Base-by-base conservation (phyloP, 768 basidiomycete species). In the Leccinum variicolor region DNA sequence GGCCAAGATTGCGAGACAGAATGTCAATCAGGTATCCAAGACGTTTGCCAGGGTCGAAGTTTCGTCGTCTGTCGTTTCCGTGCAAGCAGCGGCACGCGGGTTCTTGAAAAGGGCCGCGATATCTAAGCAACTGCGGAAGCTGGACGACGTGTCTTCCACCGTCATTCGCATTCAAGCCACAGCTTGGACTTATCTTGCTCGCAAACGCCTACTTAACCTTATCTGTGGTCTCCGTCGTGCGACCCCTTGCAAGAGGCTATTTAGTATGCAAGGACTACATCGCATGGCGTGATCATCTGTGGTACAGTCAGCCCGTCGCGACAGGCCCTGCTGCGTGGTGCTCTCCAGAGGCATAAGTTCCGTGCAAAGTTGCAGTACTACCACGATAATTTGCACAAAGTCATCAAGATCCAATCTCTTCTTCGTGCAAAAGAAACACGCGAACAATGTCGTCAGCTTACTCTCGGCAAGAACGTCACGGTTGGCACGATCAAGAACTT, bases 401-500 rank as follows among this genome's bases (percentile, higher is more conserved):
- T 98, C 58, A 79, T 98, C 74, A 94, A 94, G 74, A 90, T 99
- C 34, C 97, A 99, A 72, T 93, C 96, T 0, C 78, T 98, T 39
- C 94, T 94, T 79, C 87, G 97, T 49, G 96, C 94, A 19, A 94
- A 97, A 69, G 91, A 94, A 64, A 96, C 92, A 11, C 84, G 95
- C 31, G 92, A 96, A 71, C 94, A 95, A 73, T 99, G 97, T 67
- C 84, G 92, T 33, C 93, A 95, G 64, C 81, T 99, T 47, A 92
- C 94, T 14, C 75, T 96, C 62, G 97, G 96, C 21, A 91, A 85
- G 59, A 96, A 96, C 64, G 95, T 99, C 62, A 88, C 89, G 17
- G 89, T 98, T 47, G 87, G 90, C 51, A 98, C 97, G 7, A 94
- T 99, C 81, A 98, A 98, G 80, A 98, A 97, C 74, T 99, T 98